phyloP scores from a whole-genome alignment of 139 green algal genomes.

The Prasinococcaceae sp. region DNA sequence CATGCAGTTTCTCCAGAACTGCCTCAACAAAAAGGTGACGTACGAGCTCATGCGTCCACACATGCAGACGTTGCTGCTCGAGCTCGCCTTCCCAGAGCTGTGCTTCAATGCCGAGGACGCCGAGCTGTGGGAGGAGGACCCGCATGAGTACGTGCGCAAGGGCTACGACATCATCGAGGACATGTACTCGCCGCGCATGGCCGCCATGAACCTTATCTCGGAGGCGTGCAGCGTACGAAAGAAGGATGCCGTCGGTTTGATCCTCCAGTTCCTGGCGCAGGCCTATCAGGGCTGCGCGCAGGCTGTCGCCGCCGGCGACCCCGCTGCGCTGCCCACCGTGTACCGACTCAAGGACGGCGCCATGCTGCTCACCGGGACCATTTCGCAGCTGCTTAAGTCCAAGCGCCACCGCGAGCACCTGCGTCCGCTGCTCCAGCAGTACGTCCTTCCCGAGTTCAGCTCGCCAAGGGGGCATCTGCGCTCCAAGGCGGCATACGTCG shows the following conservation, averaged over 20 bases:
- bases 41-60: conserved; percentile 70
- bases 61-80: conserved; percentile 43
- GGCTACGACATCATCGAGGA: conserved; percentile 88
- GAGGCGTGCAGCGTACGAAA: conserved; percentile 63
- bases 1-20: not conserved
- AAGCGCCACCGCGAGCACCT: conserved; percentile 67
- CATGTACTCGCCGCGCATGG: conserved; percentile 77
- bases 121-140: conserved; percentile 84
- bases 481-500: conserved; percentile 30
- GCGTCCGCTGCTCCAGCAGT: conserved; percentile 57
- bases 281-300: not conserved
- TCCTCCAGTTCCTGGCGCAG: conserved; percentile 54
- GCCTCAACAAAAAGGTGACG: conserved; percentile 10
- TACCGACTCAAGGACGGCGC: conserved; percentile 72
- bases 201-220: conserved; percentile 73
- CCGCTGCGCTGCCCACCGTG: not conserved
- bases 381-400: conserved; percentile 62
- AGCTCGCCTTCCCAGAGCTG: conserved; percentile 73
- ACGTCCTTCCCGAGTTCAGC: conserved; percentile 32
- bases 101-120: conserved; percentile 79
- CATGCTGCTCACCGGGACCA: conserved; percentile 63
- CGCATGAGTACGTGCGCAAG: conserved; percentile 92
- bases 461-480: conserved; percentile 57
- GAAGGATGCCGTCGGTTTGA: conserved; percentile 35
- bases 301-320: conserved; percentile 2